phyloP scores from a whole-genome alignment of 108 stramenopile genomes.

The Heterococcus sp. region DNA sequence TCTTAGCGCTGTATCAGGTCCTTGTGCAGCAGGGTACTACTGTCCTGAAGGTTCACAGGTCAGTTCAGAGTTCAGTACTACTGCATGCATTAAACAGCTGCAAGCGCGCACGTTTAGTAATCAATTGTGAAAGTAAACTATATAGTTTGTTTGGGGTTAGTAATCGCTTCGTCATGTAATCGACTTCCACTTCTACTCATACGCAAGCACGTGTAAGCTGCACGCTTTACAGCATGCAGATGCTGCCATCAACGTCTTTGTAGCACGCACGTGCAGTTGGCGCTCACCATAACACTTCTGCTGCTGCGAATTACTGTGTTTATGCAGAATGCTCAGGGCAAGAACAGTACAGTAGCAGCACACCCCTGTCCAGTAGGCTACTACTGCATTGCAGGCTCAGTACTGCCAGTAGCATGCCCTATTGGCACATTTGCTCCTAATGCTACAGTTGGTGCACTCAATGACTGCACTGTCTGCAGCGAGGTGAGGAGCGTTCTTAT shows the following conservation, averaged over 20 bases:
- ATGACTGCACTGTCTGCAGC: not conserved
- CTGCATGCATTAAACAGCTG: too few species aligned
- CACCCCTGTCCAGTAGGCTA: slow-evolving; percentile 1
- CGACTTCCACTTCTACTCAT: too few species aligned
- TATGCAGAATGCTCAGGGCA: not conserved
- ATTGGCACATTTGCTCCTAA: slow-evolving; percentile 2
- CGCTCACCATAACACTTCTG: too few species aligned
- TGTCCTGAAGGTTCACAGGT: not conserved
- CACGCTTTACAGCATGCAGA: not conserved
- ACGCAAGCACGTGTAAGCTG: not conserved
- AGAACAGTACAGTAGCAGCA: not conserved
- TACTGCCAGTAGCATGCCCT: slow-evolving; percentile 18
- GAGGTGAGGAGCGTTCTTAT: not conserved
- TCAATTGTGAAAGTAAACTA: too few species aligned
- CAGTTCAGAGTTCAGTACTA: too few species aligned
- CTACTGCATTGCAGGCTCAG: slow-evolving; percentile 24
- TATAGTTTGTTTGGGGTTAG: too few species aligned
- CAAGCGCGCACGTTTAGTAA: too few species aligned
- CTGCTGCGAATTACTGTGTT: too few species aligned
- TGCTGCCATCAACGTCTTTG: not conserved
- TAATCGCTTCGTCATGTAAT: too few species aligned
- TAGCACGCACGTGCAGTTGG: too few species aligned
- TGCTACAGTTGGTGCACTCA: slow-evolving; percentile 5
- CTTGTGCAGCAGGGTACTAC: not conserved
- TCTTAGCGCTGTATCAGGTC: not conserved